These are phyloP conservation scores for Syncephalastrum sp. DNA, from an alignment of 371 early-diverging fungal genomes.

Conservation along the genomic window DNA sequence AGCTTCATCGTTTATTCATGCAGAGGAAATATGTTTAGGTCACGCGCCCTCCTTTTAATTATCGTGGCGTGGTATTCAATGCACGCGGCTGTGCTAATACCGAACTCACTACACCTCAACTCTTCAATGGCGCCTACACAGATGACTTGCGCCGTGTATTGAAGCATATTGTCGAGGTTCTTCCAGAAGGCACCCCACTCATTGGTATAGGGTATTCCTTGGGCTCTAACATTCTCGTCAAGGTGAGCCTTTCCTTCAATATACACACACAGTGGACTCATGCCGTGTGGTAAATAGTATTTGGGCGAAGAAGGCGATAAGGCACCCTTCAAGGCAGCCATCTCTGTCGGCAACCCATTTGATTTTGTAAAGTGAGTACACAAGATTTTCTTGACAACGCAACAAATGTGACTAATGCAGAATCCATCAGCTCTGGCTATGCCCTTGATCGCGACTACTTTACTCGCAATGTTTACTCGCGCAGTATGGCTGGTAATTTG, in stretches of 20 bases:
- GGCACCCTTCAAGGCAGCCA: slow-evolving; percentile 72
- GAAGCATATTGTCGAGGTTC: slow-evolving; percentile 50
- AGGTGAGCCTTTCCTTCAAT: slow-evolving; percentile 41
- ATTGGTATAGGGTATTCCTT: slow-evolving; percentile 86
- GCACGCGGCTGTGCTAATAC: slow-evolving; percentile 84
- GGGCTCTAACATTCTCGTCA: slow-evolving; percentile 89
- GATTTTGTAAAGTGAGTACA: slow-evolving; percentile 59
- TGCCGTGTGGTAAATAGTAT: slow-evolving; percentile 40
- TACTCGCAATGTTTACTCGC: slow-evolving; percentile 63
- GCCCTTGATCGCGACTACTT: slow-evolving; percentile 28
- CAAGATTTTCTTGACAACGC: background rate
- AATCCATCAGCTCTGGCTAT: slow-evolving; percentile 24
- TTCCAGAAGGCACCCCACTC: slow-evolving; percentile 65
- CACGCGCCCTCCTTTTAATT: slow-evolving; percentile 52
- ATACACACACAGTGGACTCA: background rate
- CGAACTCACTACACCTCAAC: slow-evolving; percentile 69
- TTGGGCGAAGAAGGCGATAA: slow-evolving; percentile 83
- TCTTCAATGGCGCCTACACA: slow-evolving; percentile 86
- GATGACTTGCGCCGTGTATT: slow-evolving; percentile 73
- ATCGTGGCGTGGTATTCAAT: slow-evolving; percentile 84
- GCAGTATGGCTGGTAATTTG: slow-evolving; percentile 70
- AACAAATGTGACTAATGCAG: background rate
- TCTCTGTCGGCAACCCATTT: slow-evolving; percentile 87
- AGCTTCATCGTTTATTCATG: background rate
- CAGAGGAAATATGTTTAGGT: slow-evolving; percentile 18